Evolutionary conservation across 2,329 filamentous ascomycete genomes (phyloP).

Genomic region (Macrophomina pseudophaseolina): DNA sequence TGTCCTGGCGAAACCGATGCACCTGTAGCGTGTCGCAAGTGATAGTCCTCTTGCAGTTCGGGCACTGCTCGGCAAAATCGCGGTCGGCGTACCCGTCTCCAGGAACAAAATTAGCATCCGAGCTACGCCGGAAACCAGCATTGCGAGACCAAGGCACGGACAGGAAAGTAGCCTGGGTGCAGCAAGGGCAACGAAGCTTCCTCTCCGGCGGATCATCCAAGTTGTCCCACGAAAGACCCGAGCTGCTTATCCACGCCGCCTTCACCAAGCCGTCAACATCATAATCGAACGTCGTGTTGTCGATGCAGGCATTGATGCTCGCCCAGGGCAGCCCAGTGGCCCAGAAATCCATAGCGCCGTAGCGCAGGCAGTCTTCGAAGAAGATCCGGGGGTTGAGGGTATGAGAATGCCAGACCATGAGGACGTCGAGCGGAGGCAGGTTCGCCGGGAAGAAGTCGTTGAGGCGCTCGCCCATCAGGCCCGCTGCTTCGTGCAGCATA

Average conservation of each 20-base stretch:
- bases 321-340: constrained; percentile 70
- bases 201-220: constrained; percentile 57
- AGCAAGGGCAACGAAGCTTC: constrained; percentile 61
- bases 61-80: constrained; percentile 58
- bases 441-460: constrained; percentile 4
- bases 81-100: constrained; percentile 68
- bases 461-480: not conserved
- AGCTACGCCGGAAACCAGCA: not conserved
- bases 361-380: constrained; percentile 73
- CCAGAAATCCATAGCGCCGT: constrained; percentile 63
- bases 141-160: constrained; percentile 58
- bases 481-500: not conserved
- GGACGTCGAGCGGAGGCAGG: constrained; percentile 60
- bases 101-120: not conserved
- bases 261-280: constrained; percentile 52
- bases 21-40: constrained; percentile 66
- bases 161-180: constrained; percentile 42
- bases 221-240: constrained; percentile 65
- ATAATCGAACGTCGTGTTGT: constrained; percentile 64
- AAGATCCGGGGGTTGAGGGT: constrained; percentile 78
- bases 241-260: constrained; percentile 54
- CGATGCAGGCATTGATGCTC: constrained; percentile 62
- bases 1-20: constrained; percentile 65
- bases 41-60: constrained; percentile 56
- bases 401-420: constrained; percentile 81